Evolutionary conservation across 2,329 filamentous ascomycete species (phyloP), one percentile per base, ranked within the genome.

Genomic region (Monosporascus sp.): DNA sequence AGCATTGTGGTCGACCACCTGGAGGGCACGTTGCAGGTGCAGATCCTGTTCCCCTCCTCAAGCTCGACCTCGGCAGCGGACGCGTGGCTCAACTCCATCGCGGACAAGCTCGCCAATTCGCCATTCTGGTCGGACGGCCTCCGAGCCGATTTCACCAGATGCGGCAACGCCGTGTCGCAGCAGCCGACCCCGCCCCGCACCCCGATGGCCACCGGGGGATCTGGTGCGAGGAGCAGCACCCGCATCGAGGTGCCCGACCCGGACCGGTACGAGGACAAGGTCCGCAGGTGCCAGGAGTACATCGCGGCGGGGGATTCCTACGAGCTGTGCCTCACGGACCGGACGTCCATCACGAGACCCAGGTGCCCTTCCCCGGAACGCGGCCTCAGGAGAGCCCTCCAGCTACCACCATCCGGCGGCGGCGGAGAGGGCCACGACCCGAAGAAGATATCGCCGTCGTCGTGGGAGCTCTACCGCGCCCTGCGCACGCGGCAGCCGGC

Each of bases 301-400:
- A 88, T 96, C 57, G 80, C 84, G 3, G 84, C 86, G 0, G 90
- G 90, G 15, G 84, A 92, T 57, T 91, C 89, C 0, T 96, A 96
- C 68, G 90, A 96, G 66, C 78, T 96, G 6, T 95, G 90, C 60
- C 79, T 95, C 7, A 95, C 90, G 0, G 85, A 84, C 48, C 85
- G 90, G 67, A 90, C 88, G 11, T 78, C 76, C 37, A 81, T 94
- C 59, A 78, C 67, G 4, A 46, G 22, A 14, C 22, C 22, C 24
- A 27, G 44, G 54, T 60, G 50, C 61, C 57, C 58, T 51, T 52
- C 20, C 54, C 31, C 4, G 31, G 31, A 34, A 34, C 31, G 31
- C 31, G 9, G 31, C 31, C 31, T 34, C 31, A 34, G 14, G 31
- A 3, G 11, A 5, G 9, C 31, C 31, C 31, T 5, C 31, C 31